A percentile compares a stretch with the other conserved stretches of the same genome.
These are phyloP conservation scores for Pseudocohnilembus persalinus DNA, from an alignment of 169 alveolate species.

Conservation along the genomic window DNA sequence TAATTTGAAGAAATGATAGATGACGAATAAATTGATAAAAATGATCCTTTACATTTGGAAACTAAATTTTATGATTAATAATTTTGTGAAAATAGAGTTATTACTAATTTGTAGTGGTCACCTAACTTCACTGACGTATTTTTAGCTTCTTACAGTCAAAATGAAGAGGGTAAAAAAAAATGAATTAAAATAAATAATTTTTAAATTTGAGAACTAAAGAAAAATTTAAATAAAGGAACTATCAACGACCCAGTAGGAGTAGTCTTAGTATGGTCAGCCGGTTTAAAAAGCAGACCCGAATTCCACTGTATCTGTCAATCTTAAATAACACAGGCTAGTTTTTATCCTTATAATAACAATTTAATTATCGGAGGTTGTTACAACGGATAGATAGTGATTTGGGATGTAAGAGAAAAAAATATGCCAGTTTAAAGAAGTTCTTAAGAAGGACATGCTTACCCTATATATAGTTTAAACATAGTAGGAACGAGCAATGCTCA, in stretches of 20 bases:
- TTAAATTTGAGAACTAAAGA: neutral
- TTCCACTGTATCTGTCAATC: slow-evolving; percentile 83
- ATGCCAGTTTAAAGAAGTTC: slow-evolving; percentile 85
- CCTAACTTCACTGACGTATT: slow-evolving; percentile 39
- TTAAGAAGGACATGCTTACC: slow-evolving; percentile 84
- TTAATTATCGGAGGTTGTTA: slow-evolving; percentile 90
- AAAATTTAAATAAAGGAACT: slow-evolving; percentile 75
- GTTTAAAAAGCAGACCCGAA: slow-evolving; percentile 87
- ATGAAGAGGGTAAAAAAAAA: slow-evolving; percentile 56
- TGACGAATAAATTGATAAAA: slow-evolving; percentile 15
- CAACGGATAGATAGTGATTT: slow-evolving; percentile 86
- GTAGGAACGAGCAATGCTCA: slow-evolving; percentile 91
- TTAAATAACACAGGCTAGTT: slow-evolving; percentile 85
- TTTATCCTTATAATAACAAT: slow-evolving; percentile 86
- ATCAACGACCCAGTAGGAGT: slow-evolving; percentile 81
- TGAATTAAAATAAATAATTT: neutral
- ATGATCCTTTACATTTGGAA: slow-evolving; percentile 10
- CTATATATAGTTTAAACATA: slow-evolving; percentile 85
- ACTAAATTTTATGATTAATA: neutral
- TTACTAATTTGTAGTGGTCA: slow-evolving; percentile 42
- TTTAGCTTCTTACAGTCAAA: slow-evolving; percentile 74
- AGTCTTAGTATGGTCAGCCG: slow-evolving; percentile 80
- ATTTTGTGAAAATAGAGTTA: slow-evolving; percentile 36
- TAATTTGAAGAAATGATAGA: slow-evolving; percentile 4
- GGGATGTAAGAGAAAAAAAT: slow-evolving; percentile 92